These are phyloP conservation scores for Senecio squalidus DNA, from an alignment of 140 eudicot species.

Conservation along the genomic window DNA sequence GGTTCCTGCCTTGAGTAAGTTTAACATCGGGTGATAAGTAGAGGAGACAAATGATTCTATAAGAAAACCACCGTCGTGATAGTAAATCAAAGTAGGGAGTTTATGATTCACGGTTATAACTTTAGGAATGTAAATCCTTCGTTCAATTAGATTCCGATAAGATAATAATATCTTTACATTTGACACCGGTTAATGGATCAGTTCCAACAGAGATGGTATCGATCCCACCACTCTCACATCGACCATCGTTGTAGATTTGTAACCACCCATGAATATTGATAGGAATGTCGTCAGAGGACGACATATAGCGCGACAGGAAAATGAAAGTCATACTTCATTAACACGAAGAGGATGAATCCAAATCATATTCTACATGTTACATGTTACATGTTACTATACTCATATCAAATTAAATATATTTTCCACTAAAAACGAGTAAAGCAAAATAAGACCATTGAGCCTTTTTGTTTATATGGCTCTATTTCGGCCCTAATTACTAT, in stretches of 20 bases:
- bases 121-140: slow-evolving; percentile 30
- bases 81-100: slow-evolving; percentile 17
- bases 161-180: slow-evolving; percentile 30
- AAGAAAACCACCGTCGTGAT: slow-evolving; percentile 21
- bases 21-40: slow-evolving; percentile 5
- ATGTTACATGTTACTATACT: too few relatives aligned
- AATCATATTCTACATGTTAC: too few relatives aligned
- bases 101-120: not conserved
- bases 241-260: slow-evolving; percentile 32
- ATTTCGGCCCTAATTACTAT: too few relatives aligned
- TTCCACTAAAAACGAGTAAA: too few relatives aligned
- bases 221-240: slow-evolving; percentile 19
- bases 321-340: too few relatives aligned
- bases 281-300: too few relatives aligned
- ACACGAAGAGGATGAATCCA: too few relatives aligned
- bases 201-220: slow-evolving; percentile 15
- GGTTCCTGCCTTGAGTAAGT: not conserved
- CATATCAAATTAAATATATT: too few relatives aligned
- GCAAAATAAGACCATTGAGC: too few relatives aligned
- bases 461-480: too few relatives aligned
- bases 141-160: slow-evolving; percentile 11
- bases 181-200: slow-evolving; percentile 30
- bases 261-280: not conserved
- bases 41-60: slow-evolving; percentile 20
- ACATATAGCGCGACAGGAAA: too few relatives aligned